Conservation (phyloP, 106 monocot genomes). For the Dendrobium catenatum region DNA sequence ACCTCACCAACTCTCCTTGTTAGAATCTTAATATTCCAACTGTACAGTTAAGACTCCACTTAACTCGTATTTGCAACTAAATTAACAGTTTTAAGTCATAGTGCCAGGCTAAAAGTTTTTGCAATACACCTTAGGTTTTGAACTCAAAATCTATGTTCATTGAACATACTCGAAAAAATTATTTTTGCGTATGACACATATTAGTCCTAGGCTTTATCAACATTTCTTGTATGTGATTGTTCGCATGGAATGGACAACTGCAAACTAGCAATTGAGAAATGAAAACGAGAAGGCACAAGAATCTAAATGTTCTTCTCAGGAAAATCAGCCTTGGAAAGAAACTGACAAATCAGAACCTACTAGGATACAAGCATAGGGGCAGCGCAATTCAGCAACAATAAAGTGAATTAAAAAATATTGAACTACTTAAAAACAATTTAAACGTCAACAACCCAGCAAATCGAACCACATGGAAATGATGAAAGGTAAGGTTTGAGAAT, state of each 20-base stretch:
- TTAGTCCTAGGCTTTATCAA: too few species aligned
- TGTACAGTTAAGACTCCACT: too few species aligned
- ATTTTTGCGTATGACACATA: too few species aligned
- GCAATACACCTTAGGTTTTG: background rate
- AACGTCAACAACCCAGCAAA: background rate
- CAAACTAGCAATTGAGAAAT: background rate
- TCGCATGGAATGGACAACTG: background rate
- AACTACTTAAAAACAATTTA: background rate
- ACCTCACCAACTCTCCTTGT: too few species aligned
- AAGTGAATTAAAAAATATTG: background rate
- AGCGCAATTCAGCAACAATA: background rate
- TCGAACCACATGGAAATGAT: background rate
- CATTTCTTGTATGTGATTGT: background rate
- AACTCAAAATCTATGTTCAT: background rate
- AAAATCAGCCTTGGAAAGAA: background rate
- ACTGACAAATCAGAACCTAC: background rate
- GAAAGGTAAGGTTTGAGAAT: slow-evolving; percentile 1
- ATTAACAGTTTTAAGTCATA: background rate
- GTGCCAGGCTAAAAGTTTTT: background rate
- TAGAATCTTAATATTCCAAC: too few species aligned
- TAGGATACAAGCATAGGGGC: background rate
- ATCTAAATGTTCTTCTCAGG: background rate
- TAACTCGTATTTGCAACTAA: too few species aligned
- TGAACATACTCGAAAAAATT: background rate
- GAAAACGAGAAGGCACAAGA: background rate